Evolutionary conservation across 176 grass and related monocot genomes (phyloP), one percentile per base, ranked within the genome.

Genomic region (Zizania latifolia): DNA sequence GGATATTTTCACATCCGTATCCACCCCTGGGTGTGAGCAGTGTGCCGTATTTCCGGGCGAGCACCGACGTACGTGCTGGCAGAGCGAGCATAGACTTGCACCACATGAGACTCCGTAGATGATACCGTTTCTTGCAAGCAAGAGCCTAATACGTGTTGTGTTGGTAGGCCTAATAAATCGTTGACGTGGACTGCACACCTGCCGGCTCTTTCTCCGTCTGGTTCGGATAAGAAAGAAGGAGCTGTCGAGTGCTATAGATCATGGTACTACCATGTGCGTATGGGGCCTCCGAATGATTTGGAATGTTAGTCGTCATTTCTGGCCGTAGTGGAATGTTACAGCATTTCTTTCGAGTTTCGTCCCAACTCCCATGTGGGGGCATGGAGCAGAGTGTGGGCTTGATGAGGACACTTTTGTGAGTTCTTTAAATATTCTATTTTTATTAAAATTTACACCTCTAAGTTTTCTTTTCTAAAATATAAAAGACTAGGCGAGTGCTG

Each of bases 181-280:
- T 32, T 64, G 82, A 78, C 66, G 57, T 22, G 34, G 73, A 63
- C 57, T 5, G 65, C 63, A 27, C 65, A 48, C 62, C 21, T 46
- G 21, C 69, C 44, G n/a, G n/a, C n/a, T 17, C 23, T 46, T 35
- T 34, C 27, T 57, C n/a, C 53, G 34, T 37, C 37, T 45, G 9
- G 1, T 29, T 44, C 41, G 21, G 24, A 58, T 10, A 51, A 23
- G 38, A 70, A 17, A 22, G n/a, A 63, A 16, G 29, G 64, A 77
- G 36, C 11, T 34, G 32, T 50, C n/a, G 39, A 64, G 30, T 41
- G 19, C 0, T 21, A 22, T 51, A 5, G 17, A 43, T 50, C 16
- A 19, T 48, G 2, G 4, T n/a, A n/a, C 1, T 35, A 28, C 14
- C n/a, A 51, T 10, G 41, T 51, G 29, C 6, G 2, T 22, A 14